A percentile compares a stretch with the other conserved stretches of the same genome.
These are phyloP conservation scores for Rasamsonia emersonii DNA, from an alignment of 2,329 filamentous ascomycete species.

Conservation along the genomic window DNA sequence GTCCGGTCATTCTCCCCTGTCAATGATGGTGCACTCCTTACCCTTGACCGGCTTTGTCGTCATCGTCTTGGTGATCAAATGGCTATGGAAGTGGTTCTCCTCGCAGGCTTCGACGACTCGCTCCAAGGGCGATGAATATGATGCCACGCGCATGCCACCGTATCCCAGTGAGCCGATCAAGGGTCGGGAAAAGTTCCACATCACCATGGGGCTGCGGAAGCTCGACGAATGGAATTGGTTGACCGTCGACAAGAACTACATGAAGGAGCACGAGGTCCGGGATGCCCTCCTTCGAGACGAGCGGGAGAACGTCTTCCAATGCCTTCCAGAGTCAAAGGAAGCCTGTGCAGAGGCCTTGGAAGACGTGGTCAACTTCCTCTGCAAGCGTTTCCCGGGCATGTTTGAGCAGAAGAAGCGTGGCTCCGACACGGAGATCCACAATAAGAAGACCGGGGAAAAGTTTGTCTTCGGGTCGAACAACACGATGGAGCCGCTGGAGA, in stretches of 20 bases:
- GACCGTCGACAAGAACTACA: slow-evolving; percentile 39
- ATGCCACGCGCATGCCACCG: slow-evolving; percentile 26
- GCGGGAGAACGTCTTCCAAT: slow-evolving; percentile 36
- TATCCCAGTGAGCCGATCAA: slow-evolving; percentile 32
- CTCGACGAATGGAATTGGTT: slow-evolving; percentile 42
- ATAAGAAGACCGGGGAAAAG: slow-evolving; percentile 37
- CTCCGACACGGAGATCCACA: slow-evolving; percentile 27
- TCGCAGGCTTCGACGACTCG: slow-evolving; percentile 2
- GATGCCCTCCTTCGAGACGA: slow-evolving; percentile 31
- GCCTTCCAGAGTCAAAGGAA: slow-evolving; percentile 34
- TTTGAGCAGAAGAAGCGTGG: slow-evolving; percentile 28
- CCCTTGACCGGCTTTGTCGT: slow-evolving; percentile 22
- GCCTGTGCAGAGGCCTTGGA: slow-evolving; percentile 42
- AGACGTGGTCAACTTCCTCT: slow-evolving; percentile 39
- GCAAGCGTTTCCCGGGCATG: slow-evolving; percentile 33
- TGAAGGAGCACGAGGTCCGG: slow-evolving; percentile 36
- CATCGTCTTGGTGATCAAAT: slow-evolving; percentile 19
- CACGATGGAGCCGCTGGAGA: slow-evolving; percentile 39
- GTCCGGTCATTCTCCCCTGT: slow-evolving; percentile 6
- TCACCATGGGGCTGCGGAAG: slow-evolving; percentile 41
- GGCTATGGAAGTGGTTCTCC: slow-evolving; percentile 13
- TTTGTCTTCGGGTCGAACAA: slow-evolving; percentile 29
- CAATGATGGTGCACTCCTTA: slow-evolving; percentile 24
- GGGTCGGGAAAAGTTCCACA: slow-evolving; percentile 30
- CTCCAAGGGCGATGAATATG: slow-evolving; percentile 8